Conservation (phyloP, 768 basidiomycete genomes). For the Tricholoma sp. region DNA sequence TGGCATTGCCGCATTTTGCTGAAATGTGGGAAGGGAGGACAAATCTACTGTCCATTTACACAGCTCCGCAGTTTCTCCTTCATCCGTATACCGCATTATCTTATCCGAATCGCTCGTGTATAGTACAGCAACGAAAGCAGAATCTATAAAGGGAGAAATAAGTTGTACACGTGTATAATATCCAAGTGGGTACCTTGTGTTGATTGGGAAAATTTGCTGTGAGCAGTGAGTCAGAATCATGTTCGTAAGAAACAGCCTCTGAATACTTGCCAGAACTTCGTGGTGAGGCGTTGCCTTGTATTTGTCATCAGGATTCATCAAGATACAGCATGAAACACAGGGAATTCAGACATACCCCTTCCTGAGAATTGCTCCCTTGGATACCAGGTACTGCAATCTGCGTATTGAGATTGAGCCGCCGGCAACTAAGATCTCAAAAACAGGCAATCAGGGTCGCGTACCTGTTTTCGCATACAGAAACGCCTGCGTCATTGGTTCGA, state of each 20-base stretch:
- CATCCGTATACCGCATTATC: conserved; percentile 81
- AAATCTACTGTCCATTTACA: conserved; percentile 90
- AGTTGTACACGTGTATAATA: not conserved
- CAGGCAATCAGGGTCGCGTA: conserved; percentile 25
- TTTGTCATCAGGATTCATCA: conserved; percentile 7
- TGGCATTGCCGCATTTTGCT: conserved; percentile 57
- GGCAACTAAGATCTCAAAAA: conserved; percentile 17
- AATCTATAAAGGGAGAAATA: conserved; percentile 42
- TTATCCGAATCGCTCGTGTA: conserved; percentile 74
- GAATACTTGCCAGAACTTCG: conserved; percentile 70
- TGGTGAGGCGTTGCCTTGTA: conserved; percentile 70
- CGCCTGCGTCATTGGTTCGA: conserved; percentile 67
- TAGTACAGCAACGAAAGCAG: conserved; percentile 75
- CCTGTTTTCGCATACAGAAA: conserved; percentile 83
- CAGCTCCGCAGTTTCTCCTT: conserved; percentile 70
- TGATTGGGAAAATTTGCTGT: conserved; percentile 71
- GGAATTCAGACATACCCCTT: conserved; percentile 58
- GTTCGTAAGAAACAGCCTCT: not conserved
- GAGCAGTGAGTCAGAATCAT: not conserved
- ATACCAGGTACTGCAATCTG: conserved; percentile 83
- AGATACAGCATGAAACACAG: conserved; percentile 13
- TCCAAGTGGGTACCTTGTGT: conserved; percentile 33
- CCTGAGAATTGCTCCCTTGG: conserved; percentile 80
- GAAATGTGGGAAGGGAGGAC: conserved; percentile 72
- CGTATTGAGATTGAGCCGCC: conserved; percentile 18